Evolutionary conservation across 208 protist genomes (phyloP).

Genomic region (Acanthamoeba rhysodes): DNA sequence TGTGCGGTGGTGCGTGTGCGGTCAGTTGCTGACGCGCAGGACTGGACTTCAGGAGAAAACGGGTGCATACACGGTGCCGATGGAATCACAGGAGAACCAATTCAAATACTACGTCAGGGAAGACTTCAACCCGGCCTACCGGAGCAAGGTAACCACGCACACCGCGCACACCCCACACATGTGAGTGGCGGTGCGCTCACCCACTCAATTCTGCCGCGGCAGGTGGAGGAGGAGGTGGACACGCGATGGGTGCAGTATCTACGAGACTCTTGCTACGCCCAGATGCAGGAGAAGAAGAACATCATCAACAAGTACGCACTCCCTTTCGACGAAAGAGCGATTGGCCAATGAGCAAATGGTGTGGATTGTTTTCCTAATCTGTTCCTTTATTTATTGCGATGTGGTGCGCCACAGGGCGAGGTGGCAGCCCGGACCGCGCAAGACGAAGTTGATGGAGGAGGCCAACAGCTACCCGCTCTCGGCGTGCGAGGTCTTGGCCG

Average conservation of each 20-base stretch:
- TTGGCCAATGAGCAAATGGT: no score
- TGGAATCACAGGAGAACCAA: neutral
- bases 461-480: neutral
- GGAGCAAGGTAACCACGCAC: neutral
- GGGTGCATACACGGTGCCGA: neutral
- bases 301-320: neutral
- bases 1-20: neutral
- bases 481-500: slow-evolving; percentile 8
- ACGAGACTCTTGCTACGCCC: neutral
- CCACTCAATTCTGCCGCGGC: neutral
- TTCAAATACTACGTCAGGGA: slow-evolving; percentile 23
- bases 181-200: no score
- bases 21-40: neutral
- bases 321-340: no score
- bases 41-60: neutral
- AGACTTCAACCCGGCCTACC: slow-evolving; percentile 41
- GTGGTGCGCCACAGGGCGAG: neutral
- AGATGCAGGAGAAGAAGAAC: slow-evolving; percentile 31
- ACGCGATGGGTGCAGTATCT: slow-evolving; percentile 51
- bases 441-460: neutral
- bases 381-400: no score
- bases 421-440: neutral
- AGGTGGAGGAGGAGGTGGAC: slow-evolving; percentile 49
- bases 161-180: no score
- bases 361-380: no score